phyloP scores from a whole-genome alignment of 2,329 filamentous ascomycete genomes.

The Emmonsia crescens region DNA sequence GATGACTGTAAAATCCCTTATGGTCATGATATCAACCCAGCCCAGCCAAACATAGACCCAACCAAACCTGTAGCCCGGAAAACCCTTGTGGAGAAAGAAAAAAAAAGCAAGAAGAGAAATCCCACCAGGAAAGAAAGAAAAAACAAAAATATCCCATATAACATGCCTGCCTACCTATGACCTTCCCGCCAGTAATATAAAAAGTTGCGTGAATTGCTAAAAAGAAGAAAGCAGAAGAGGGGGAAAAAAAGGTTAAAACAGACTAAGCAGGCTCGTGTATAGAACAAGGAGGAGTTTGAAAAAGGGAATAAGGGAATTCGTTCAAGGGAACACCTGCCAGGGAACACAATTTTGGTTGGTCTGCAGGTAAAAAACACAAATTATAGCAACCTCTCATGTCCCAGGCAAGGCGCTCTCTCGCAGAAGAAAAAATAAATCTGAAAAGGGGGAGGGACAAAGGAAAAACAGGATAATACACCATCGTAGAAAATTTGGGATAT shows the following conservation, averaged over 20 bases:
- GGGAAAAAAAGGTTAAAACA: background rate
- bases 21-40: background rate
- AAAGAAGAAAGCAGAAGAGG: background rate
- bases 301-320: background rate
- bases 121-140: background rate
- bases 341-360: background rate
- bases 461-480: slow-evolving; percentile 2
- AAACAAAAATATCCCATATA: background rate
- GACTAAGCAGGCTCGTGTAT: background rate
- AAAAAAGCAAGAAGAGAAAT: background rate
- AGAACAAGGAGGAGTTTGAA: background rate
- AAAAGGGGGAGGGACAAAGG: background rate
- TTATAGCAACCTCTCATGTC: background rate
- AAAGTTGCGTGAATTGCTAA: background rate
- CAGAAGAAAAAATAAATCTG: background rate
- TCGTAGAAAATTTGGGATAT: background rate
- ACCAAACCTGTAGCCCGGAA: background rate
- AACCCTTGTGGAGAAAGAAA: background rate
- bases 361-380: background rate
- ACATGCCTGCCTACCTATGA: background rate
- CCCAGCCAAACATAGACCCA: background rate
- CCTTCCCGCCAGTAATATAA: background rate
- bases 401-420: background rate
- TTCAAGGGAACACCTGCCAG: background rate
- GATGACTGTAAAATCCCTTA: background rate